Base-by-base conservation (phyloP, 192 early-diverging fungal genomes). In the Coemansia sp. region DNA sequence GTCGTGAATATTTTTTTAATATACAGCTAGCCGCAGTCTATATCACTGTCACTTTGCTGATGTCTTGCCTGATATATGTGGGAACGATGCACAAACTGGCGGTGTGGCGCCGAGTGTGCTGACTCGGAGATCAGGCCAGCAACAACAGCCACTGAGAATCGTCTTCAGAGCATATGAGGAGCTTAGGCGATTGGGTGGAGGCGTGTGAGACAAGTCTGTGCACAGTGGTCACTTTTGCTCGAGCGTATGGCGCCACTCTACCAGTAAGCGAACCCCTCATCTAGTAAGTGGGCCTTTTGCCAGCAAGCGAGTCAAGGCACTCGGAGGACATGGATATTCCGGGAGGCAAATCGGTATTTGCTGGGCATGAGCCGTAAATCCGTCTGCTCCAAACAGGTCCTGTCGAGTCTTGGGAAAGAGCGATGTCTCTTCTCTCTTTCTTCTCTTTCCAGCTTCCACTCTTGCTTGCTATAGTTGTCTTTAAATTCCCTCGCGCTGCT, bases 261-360 rank as follows among this genome's bases (percentile, higher is more conserved):
- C 45, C 10, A 44, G 42, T 44, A 44, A 44, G 42, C 42, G 42
- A 11, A 50, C 17, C 17, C 25, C 25, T 27, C 25, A 27, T 27
- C 36, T 37, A 37, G 36, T 9, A 37, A 8, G 36, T 2, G 36
- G 36, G 2, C 9, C 12, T 15, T 3, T 14, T 11, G 39, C 39
- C 39, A 41, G 39, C 14, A 41, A 41, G 3, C 10, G 12, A 41
- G 36, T 9, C 36, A 53, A 53, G 50, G 50, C 50, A 53, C 50
- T 29, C 50, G 50, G 50, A 53, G 50, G 50, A 27, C 29, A 29
- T 53, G 50, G 50, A 53, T n/a, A 53, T 53, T 53, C 50, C 50
- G 50, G 27, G 23, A 25, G 50, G 45, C 2, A 17, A 46, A 46
- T 46, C 45, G 34, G 34, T 36, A 36, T 36, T 36, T 41, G 39